Evolutionary conservation across 495 filamentous ascomycete genomes (phyloP).

Genomic region (Chaetomidium leptoderma): DNA sequence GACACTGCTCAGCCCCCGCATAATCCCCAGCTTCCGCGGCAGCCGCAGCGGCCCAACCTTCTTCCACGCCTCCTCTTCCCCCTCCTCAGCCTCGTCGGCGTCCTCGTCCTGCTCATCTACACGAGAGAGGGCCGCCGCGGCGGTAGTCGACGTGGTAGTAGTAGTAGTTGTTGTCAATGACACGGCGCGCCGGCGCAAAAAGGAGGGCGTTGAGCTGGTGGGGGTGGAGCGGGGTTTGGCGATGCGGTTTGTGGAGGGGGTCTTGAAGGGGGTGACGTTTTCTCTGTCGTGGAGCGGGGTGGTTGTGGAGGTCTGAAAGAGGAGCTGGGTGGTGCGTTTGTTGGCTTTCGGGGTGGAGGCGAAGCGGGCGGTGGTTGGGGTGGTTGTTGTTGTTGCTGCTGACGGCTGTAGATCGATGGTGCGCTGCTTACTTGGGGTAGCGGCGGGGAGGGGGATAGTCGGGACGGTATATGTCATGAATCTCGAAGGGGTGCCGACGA

Average conservation of each 20-base stretch:
- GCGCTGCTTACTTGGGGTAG: conserved; percentile 40
- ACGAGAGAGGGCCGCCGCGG: conserved; percentile 36
- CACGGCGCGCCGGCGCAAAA: conserved; percentile 54
- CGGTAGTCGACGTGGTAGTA: too few relatives aligned
- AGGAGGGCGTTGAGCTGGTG: conserved; percentile 65
- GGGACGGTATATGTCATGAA: background rate
- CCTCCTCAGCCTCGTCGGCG: conserved; percentile 22
- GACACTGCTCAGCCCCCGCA: conserved; percentile 70
- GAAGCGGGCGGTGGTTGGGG: conserved; percentile 38
- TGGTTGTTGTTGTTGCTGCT: background rate
- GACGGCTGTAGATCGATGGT: conserved; percentile 3
- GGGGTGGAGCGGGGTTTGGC: conserved; percentile 36
- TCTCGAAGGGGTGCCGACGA: conserved; percentile 51
- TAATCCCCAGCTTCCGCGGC: conserved; percentile 57
- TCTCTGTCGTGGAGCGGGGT: conserved; percentile 30
- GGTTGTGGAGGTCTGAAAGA: conserved; percentile 16
- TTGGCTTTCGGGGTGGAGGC: conserved; percentile 50
- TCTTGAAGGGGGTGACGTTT: conserved; percentile 32
- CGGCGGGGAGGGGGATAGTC: conserved; percentile 30
- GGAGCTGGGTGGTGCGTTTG: conserved; percentile 56
- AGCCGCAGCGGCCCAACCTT: conserved; percentile 49
- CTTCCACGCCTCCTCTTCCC: conserved; percentile 34
- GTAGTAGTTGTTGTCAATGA: background rate
- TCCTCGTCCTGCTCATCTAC: conserved; percentile 46
- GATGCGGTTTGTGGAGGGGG: conserved; percentile 36